phyloP scores from a whole-genome alignment of 2,329 filamentous ascomycete species.

The Venturia effusa region DNA sequence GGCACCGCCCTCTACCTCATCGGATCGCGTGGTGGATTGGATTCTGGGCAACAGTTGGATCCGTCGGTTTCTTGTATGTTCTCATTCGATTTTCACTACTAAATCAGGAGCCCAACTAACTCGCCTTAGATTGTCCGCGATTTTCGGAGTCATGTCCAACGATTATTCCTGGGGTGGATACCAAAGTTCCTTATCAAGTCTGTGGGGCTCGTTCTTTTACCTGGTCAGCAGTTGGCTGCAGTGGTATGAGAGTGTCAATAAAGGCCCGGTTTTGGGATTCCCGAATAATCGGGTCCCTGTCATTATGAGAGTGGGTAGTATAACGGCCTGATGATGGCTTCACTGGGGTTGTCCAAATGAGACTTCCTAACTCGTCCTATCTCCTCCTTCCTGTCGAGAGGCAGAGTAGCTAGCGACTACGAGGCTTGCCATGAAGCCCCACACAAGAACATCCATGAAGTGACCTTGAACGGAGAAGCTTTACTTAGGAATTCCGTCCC shows the following conservation, averaged over 20 bases:
- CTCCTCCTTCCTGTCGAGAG: too few relatives aligned
- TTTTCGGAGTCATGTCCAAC: conserved; percentile 10
- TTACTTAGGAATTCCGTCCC: too few relatives aligned
- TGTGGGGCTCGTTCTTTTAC: conserved; percentile 19
- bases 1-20: conserved; percentile 17
- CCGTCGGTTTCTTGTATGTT: conserved; percentile 19
- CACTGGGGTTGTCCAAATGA: too few relatives aligned
- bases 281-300: conserved; percentile 15
- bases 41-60: conserved; percentile 18
- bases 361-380: too few relatives aligned
- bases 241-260: conserved; percentile 22
- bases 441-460: too few relatives aligned
- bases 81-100: conserved; percentile 7
- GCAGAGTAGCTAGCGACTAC: too few relatives aligned
- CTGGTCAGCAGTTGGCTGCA: conserved; percentile 18
- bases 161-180: conserved; percentile 14
- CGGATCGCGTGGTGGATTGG: conserved; percentile 23
- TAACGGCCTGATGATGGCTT: background rate
- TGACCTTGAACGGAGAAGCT: too few relatives aligned
- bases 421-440: too few relatives aligned
- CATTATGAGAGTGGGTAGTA: conserved; percentile 1
- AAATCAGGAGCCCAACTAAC: background rate
- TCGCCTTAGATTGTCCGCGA: conserved; percentile 6
- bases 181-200: conserved; percentile 17
- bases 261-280: conserved; percentile 17